These are phyloP conservation scores for Jacaranda copaia DNA, from an alignment of 257 asterid genomes.

Conservation along the genomic window DNA sequence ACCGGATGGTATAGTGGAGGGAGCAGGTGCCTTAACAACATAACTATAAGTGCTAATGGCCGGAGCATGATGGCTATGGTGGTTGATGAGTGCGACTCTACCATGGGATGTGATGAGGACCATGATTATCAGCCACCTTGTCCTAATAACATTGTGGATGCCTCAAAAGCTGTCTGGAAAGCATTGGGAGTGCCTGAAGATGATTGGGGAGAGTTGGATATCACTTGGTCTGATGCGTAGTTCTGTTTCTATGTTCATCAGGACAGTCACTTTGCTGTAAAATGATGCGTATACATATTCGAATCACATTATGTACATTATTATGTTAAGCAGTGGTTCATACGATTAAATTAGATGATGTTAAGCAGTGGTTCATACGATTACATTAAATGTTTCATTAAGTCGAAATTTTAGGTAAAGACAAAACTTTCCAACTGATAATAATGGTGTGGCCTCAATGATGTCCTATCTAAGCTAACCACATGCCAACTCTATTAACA, in stretches of 20 bases:
- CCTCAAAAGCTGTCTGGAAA: constrained; percentile 48
- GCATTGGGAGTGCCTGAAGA: constrained; percentile 37
- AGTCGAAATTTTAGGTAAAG: no score
- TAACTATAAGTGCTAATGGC: constrained; percentile 40
- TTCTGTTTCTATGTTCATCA: not conserved
- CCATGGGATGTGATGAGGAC: constrained; percentile 40
- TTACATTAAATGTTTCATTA: no score
- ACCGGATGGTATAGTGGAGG: constrained; percentile 43
- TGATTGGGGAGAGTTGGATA: constrained; percentile 38
- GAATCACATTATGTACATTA: not conserved
- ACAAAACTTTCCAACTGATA: no score
- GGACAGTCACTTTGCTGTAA: not conserved
- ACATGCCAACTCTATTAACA: no score
- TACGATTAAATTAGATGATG: no score
- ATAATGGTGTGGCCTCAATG: no score
- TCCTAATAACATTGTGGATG: constrained; percentile 46
- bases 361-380: no score
- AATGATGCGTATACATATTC: not conserved
- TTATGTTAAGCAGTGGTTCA: no score
- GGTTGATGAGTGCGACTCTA: constrained; percentile 50
- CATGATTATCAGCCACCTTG: constrained; percentile 52
- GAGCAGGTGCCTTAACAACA: constrained; percentile 33
- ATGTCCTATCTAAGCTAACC: no score
- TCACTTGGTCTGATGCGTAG: constrained; percentile 47
- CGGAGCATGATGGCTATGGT: constrained; percentile 44